Base-by-base conservation (phyloP, 208 protist genomes). In the Wallacemonas collosoma region DNA sequence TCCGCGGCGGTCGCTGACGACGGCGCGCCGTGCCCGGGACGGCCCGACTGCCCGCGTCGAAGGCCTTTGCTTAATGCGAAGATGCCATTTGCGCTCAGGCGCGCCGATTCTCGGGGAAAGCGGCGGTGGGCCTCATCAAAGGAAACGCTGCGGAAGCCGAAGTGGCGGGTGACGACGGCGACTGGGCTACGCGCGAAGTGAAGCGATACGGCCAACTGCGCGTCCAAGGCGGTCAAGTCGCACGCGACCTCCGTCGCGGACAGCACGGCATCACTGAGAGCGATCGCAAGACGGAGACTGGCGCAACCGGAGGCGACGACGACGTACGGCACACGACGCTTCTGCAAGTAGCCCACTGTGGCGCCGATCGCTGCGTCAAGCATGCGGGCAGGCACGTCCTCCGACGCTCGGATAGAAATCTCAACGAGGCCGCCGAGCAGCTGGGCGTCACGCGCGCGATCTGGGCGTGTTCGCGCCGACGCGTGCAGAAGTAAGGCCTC, bases 381-480 rank as follows among this genome's bases (percentile, higher is more conserved):
- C 26, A 12, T 14, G 4, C 15, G 41, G 5, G 60, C 41, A 0
- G 38, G 41, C n/a, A 48, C n/a, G 4, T 26, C 60, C 15, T 26
- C 50, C 6, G 12, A 15, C 4, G 64, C 15, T 8, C 47, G 50
- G 5, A 69, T 47, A 4, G 64, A 69, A 5, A 73, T 44, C 45
- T 73, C 68, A 7, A 73, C 39, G n/a, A 73, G 56, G 39, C 68
- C 36, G 26, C 12, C 56, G 12, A 63, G 57, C 56, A 73, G 39
- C 4, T 17, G 56, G 56, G 47, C 48, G 15, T 56, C 63, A 5
- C 44, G 44, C 5, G 63, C 63, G 5, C 63, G 63, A 48, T 54
- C 47, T 3, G 48, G 63, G 11, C 63, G 51, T 3, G 51, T 54
- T 8, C 66, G 51, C 6, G 53, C 51, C 48, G 51, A 35, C 39